Evolutionary conservation across 192 early-diverging fungal genomes (phyloP).

Genomic region (Coemansia sp.): DNA sequence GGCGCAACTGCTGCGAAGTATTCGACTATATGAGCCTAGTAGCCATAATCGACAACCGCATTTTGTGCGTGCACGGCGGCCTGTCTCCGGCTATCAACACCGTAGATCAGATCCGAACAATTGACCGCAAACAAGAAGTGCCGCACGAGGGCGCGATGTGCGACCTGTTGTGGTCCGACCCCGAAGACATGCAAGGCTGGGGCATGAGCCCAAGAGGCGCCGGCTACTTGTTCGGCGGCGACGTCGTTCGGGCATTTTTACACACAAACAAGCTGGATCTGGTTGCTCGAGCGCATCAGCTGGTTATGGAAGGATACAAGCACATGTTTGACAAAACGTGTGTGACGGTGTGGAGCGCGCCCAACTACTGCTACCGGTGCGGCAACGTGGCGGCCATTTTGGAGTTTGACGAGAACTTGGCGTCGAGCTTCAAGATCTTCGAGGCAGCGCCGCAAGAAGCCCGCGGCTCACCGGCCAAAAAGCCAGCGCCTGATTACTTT

Average conservation of each 20-base stretch:
- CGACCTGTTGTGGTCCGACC: constrained; percentile 97
- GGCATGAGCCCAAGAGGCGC: constrained; percentile 94
- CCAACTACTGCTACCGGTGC: constrained; percentile 99
- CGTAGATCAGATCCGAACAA: constrained; percentile 90
- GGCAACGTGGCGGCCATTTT: constrained; percentile 96
- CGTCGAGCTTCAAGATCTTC: constrained; percentile 95
- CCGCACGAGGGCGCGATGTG: constrained; percentile 98
- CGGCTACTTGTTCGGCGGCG: constrained; percentile 95
- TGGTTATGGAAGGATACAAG: constrained; percentile 99
- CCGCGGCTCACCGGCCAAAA: constrained; percentile 68
- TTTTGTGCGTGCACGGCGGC: constrained; percentile 95
- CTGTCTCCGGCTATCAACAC: constrained; percentile 92
- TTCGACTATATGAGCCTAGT: constrained; percentile 95
- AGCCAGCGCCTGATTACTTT: constrained; percentile 92
- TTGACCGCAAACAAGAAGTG: constrained; percentile 95
- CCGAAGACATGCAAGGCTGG: constrained; percentile 88
- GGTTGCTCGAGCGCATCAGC: constrained; percentile 93
- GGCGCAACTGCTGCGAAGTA: constrained; percentile 96
- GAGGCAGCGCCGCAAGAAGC: constrained; percentile 92
- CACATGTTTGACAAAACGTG: constrained; percentile 90
- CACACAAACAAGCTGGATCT: constrained; percentile 84
- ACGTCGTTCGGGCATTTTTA: constrained; percentile 75
- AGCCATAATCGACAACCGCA: constrained; percentile 90
- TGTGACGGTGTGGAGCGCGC: constrained; percentile 98
- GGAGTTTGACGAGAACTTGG: constrained; percentile 60